These are phyloP conservation scores for Ustilago hordei DNA, from an alignment of 1,284 basidiomycete species.

Conservation along the genomic window DNA sequence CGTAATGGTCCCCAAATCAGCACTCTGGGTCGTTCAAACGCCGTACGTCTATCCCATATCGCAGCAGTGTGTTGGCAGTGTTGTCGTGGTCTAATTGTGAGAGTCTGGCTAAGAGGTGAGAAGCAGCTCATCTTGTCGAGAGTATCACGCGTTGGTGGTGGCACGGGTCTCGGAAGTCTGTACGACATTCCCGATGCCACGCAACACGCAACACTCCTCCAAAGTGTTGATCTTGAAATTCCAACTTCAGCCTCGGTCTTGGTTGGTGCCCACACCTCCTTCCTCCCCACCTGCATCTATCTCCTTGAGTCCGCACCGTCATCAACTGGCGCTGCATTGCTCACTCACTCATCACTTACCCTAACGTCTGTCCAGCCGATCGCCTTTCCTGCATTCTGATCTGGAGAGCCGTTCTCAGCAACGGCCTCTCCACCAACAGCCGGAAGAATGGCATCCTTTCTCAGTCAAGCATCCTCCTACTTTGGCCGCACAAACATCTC, in stretches of 20 bases:
- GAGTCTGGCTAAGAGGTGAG: not conserved
- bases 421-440: not conserved
- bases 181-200: slow-evolving; percentile 3
- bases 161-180: not conserved
- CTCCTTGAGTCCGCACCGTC: slow-evolving; percentile 3
- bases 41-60: not conserved
- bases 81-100: not conserved
- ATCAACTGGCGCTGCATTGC: not conserved
- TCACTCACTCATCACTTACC: not conserved
- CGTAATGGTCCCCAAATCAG: not conserved
- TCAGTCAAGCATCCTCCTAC: slow-evolving; percentile 60
- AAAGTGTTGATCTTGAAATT: slow-evolving; percentile 26
- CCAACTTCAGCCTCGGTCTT: slow-evolving; percentile 11
- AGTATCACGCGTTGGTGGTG: not conserved
- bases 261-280: slow-evolving; percentile 4
- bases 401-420: not conserved
- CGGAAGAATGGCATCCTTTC: slow-evolving; percentile 55
- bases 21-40: not conserved
- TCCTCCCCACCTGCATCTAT: not conserved
- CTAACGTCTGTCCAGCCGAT: not conserved
- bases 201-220: not conserved
- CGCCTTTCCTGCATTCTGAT: not conserved
- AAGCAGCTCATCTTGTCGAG: not conserved
- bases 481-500: slow-evolving; percentile 66
- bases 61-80: not conserved